These are phyloP conservation scores for Lentinula aciculospora DNA, from an alignment of 768 basidiomycete genomes.

Conservation along the genomic window DNA sequence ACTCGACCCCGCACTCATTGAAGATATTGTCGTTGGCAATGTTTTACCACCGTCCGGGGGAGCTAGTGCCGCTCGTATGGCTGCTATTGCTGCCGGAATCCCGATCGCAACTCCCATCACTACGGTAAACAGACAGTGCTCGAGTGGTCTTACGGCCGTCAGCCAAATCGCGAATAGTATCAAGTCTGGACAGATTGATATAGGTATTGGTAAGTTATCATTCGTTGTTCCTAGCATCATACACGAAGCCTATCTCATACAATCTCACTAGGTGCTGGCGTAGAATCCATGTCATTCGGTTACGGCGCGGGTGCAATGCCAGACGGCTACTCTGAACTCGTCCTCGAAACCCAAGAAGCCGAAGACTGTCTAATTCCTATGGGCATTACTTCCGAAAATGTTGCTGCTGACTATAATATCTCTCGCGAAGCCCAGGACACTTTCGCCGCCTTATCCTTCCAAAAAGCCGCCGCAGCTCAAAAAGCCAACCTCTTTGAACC, in stretches of 20 bases:
- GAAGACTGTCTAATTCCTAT: conserved; percentile 82
- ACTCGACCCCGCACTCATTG: conserved; percentile 78
- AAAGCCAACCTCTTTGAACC: conserved; percentile 76
- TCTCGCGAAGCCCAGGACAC: conserved; percentile 75
- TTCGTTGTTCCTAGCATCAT: neutral
- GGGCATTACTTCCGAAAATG: conserved; percentile 95
- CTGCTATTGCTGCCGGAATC: conserved; percentile 80
- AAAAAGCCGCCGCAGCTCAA: conserved; percentile 76
- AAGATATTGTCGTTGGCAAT: conserved; percentile 83
- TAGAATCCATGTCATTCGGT: conserved; percentile 86
- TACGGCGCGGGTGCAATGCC: conserved; percentile 56
- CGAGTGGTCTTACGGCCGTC: conserved; percentile 78
- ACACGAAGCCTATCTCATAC: neutral
- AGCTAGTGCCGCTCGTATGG: conserved; percentile 79
- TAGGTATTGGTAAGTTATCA: conserved; percentile 69
- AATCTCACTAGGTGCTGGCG: conserved; percentile 64
- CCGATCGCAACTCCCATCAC: conserved; percentile 69
- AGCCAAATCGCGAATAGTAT: conserved; percentile 82
- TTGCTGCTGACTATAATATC: conserved; percentile 72
- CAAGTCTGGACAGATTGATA: conserved; percentile 71
- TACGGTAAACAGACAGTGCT: conserved; percentile 90
- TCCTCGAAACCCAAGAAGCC: conserved; percentile 62
- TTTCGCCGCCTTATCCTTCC: conserved; percentile 81
- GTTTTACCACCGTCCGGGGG: conserved; percentile 87
- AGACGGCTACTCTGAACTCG: conserved; percentile 55